Base-by-base conservation (phyloP, 2,329 filamentous ascomycete genomes). In the Cercospora zeae-maydis region DNA sequence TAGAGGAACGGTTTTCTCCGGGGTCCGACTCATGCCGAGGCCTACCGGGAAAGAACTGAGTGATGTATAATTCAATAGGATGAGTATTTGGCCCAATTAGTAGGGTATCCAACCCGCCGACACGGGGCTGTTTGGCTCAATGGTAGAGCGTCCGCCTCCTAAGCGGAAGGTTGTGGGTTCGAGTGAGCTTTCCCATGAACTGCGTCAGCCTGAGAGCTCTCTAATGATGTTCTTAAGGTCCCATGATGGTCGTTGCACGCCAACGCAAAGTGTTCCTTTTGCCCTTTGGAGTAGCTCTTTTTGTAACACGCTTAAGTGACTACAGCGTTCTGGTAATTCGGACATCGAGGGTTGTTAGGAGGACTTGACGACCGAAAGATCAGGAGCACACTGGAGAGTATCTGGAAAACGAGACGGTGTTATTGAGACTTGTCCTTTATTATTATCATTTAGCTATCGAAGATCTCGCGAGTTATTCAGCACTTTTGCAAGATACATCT, bases 101-200 rank as follows among this genome's bases (percentile, higher is more conserved):
- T n/a, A n/a, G n/a, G 24, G 24, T 27, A 27, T 27, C 24, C 49
- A 60, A n/a, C n/a, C n/a, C n/a, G n/a, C n/a, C n/a, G n/a, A n/a
- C n/a, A n/a, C n/a, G n/a, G n/a, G 51, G 61, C 39, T 13, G 49
- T 34, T 64, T 64, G 63, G 63, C 62, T 61, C 61, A 64, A 64
- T 63, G 64, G 64, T 66, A 66, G 64, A 66, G 64, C 64, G 64
- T 66, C 64, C 62, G 64, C 64, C 64, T 66, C 64, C 64, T 66
- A 66, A 66, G 64, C 64, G 62, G 64, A 66, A 66, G 64, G 64
- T 66, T 66, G 63, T 61, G 63, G 58, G 63, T 63, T 63, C 61
- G 61, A 63, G 60, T 57, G 53, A 56, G 53, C 39, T 27, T 4
- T 10, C 13, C 27, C 3, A 5, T 42, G 1, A 3, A n/a, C n/a